phyloP scores from a whole-genome alignment of 495 filamentous ascomycete species.

The Lasiosphaeriaceae sp. region DNA sequence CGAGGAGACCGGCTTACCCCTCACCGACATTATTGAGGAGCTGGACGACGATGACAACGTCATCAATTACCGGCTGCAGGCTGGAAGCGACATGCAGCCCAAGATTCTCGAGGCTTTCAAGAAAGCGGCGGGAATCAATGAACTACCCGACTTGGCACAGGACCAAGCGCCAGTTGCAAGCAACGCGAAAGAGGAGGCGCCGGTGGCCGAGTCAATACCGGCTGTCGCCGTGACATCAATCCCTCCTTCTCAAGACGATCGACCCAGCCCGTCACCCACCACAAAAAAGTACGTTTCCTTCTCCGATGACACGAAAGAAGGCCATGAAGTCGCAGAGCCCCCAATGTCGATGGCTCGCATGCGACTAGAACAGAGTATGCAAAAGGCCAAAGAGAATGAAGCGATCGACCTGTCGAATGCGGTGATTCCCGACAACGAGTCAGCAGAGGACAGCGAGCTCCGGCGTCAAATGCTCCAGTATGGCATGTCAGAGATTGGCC shows the following conservation, averaged over 20 bases:
- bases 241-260: background rate
- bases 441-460: constrained; percentile 71
- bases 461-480: constrained; percentile 93
- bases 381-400: constrained; percentile 39
- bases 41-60: constrained; percentile 90
- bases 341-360: constrained; percentile 36
- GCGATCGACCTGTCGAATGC: constrained; percentile 37
- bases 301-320: constrained; percentile 53
- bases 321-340: constrained; percentile 26
- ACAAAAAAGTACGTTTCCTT: constrained; percentile 46
- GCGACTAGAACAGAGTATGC: constrained; percentile 48
- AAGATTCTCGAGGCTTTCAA: constrained; percentile 63
- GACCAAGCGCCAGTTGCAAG: background rate
- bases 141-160: constrained; percentile 14
- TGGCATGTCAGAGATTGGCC: constrained; percentile 73
- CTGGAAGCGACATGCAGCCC: constrained; percentile 56
- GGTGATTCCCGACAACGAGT: constrained; percentile 59
- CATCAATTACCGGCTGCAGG: constrained; percentile 58
- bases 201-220: background rate
- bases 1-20: constrained; percentile 57
- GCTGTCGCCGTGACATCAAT: background rate
- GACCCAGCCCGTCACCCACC: background rate
- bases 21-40: constrained; percentile 87
- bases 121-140: constrained; percentile 58
- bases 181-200: background rate